Evolutionary conservation across 352 stramenopile genomes (phyloP).

Genomic region (Phytophthora pini): DNA sequence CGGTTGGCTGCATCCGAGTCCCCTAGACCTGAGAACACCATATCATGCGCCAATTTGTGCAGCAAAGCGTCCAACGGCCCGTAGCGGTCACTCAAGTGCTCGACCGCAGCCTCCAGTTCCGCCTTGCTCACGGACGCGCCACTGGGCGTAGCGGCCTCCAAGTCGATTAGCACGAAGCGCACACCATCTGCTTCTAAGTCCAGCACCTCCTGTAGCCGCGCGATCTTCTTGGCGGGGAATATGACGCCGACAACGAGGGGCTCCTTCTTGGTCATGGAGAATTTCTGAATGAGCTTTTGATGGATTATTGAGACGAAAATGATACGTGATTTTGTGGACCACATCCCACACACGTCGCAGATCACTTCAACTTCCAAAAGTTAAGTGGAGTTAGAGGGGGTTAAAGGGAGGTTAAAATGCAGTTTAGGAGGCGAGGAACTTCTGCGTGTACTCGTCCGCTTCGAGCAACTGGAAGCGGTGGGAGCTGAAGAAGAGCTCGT

Average conservation of each 20-base stretch:
- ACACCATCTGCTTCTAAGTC: slow-evolving; percentile 49
- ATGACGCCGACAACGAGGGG: slow-evolving; percentile 75
- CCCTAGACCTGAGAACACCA: slow-evolving; percentile 74
- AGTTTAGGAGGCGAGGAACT: slow-evolving; percentile 69
- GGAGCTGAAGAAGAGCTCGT: slow-evolving; percentile 67
- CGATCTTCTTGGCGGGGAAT: slow-evolving; percentile 87
- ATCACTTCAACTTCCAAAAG: not conserved
- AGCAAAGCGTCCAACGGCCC: slow-evolving; percentile 69
- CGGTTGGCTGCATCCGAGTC: slow-evolving; percentile 50
- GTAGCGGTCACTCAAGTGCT: slow-evolving; percentile 42
- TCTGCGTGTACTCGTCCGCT: slow-evolving; percentile 84
- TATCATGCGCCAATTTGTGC: slow-evolving; percentile 86
- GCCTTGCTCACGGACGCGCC: slow-evolving; percentile 23
- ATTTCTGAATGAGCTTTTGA: not conserved
- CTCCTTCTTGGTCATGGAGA: slow-evolving; percentile 16
- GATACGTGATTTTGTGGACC: not conserved
- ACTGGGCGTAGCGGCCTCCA: slow-evolving; percentile 46
- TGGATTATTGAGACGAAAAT: slow-evolving; percentile 1
- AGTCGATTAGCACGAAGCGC: slow-evolving; percentile 79
- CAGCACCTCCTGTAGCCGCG: slow-evolving; percentile 73
- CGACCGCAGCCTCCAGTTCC: slow-evolving; percentile 33
- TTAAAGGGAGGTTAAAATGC: not conserved
- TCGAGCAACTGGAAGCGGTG: slow-evolving; percentile 83
- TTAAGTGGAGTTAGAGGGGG: not conserved
- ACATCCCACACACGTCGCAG: slow-evolving; percentile 4